Percentiles rank a stretch among this genome's conserved stretches.
These are phyloP conservation scores for Fusarium pseudonygamai DNA, from an alignment of 2,329 filamentous ascomycete species.

Conservation along the genomic window DNA sequence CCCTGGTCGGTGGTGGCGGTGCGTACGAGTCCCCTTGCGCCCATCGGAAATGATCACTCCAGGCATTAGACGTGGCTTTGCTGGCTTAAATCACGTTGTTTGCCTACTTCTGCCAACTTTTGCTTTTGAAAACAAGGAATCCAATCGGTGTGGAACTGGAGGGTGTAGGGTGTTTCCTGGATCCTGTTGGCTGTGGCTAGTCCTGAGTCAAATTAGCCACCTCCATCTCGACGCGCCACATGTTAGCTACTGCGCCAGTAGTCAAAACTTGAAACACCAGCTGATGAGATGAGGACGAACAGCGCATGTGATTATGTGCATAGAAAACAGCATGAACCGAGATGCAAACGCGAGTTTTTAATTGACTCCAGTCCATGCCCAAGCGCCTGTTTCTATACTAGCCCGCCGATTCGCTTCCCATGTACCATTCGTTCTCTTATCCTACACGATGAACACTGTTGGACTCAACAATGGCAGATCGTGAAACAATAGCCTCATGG, in stretches of 20 bases:
- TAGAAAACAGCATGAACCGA: not conserved
- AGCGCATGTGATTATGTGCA: slow-evolving; percentile 6
- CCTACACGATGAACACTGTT: slow-evolving; percentile 6
- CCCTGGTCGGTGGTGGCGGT: slow-evolving; percentile 27
- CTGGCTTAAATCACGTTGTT: slow-evolving; percentile 26
- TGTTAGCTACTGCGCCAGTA: slow-evolving; percentile 15
- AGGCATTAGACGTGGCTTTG: slow-evolving; percentile 17
- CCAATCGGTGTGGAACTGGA: slow-evolving; percentile 23
- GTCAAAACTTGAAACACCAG: slow-evolving; percentile 29
- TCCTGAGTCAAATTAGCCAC: slow-evolving; percentile 18
- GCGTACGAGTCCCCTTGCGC: slow-evolving; percentile 19
- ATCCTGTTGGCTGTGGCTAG: slow-evolving; percentile 32
- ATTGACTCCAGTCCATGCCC: slow-evolving; percentile 10
- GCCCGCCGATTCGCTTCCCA: not conserved
- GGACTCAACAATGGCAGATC: slow-evolving; percentile 1
- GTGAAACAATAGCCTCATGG: slow-evolving; percentile 17
- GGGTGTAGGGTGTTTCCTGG: slow-evolving; percentile 19
- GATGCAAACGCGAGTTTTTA: not conserved
- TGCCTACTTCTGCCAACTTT: slow-evolving; percentile 36
- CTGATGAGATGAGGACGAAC: not conserved
- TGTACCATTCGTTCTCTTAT: slow-evolving; percentile 3
- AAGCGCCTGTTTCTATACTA: slow-evolving; percentile 27
- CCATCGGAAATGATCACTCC: slow-evolving; percentile 38
- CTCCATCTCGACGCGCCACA: slow-evolving; percentile 26
- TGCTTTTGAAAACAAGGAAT: slow-evolving; percentile 33